Evolutionary conservation across 805 yeast genomes (phyloP).

Genomic region (Kodamaea restingae): DNA sequence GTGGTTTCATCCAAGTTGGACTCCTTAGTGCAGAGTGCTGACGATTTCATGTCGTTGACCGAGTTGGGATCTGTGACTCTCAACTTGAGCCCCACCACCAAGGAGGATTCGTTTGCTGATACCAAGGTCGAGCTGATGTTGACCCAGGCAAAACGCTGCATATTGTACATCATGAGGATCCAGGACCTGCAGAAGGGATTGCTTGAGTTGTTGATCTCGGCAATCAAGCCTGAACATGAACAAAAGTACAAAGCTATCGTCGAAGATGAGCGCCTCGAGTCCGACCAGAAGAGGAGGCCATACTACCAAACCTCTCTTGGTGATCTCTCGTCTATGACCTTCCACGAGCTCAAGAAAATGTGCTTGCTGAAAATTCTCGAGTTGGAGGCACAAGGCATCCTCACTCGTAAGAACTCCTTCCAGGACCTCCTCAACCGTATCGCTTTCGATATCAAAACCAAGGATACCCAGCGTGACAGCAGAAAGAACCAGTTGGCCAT

Average conservation of each 20-base stretch:
- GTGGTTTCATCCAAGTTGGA: constrained; percentile 40
- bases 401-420: constrained; percentile 65
- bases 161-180: constrained; percentile 78
- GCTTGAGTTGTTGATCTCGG: constrained; percentile 63
- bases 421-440: constrained; percentile 80
- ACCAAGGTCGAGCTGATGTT: constrained; percentile 56
- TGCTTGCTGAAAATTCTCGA: constrained; percentile 74
- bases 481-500: constrained; percentile 40
- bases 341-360: constrained; percentile 71
- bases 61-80: constrained; percentile 52
- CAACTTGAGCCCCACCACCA: constrained; percentile 50
- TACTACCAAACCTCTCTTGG: constrained; percentile 47
- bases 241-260: constrained; percentile 54
- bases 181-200: constrained; percentile 63
- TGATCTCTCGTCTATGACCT: constrained; percentile 47
- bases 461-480: constrained; percentile 40
- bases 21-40: constrained; percentile 33
- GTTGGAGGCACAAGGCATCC: constrained; percentile 61
- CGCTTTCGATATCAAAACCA: constrained; percentile 68
- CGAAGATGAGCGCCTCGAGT: constrained; percentile 35
- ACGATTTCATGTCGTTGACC: constrained; percentile 45
- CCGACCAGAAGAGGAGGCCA: constrained; percentile 38
- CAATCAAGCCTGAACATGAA: constrained; percentile 70
- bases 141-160: constrained; percentile 76
- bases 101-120: constrained; percentile 47